phyloP scores from a whole-genome alignment of 768 basidiomycete species.

The Postia placenta region DNA sequence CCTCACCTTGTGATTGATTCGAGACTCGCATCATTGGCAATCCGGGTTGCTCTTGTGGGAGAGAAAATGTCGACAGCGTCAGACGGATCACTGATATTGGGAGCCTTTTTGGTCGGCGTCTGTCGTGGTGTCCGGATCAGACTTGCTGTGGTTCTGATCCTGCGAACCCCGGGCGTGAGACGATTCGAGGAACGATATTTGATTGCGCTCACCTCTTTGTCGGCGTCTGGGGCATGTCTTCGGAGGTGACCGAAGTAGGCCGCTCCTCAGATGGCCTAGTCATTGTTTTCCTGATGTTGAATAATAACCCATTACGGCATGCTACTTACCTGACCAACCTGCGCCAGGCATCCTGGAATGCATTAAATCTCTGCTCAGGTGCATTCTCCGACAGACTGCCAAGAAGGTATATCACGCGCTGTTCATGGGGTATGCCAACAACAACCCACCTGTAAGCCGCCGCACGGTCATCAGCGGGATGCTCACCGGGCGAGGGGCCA shows the following conservation, averaged over 20 bases:
- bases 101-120: constrained; percentile 3
- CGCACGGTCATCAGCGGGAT: constrained; percentile 5
- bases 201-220: constrained; percentile 2
- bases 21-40: not conserved
- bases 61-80: not conserved
- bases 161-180: not conserved
- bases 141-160: not conserved
- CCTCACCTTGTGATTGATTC: not conserved
- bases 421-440: not conserved
- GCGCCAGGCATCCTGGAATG: constrained; percentile 14
- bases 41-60: not conserved
- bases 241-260: constrained; percentile 4
- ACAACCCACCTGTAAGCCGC: not conserved
- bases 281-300: not conserved
- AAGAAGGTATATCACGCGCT: not conserved
- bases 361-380: constrained; percentile 7
- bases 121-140: not conserved
- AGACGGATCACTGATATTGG: not conserved
- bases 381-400: not conserved
- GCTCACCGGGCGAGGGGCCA: constrained; percentile 20
- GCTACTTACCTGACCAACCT: constrained; percentile 10
- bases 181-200: not conserved
- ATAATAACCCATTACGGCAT: not conserved
- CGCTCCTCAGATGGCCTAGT: not conserved
- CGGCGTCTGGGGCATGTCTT: constrained; percentile 3